Evolutionary conservation across 495 filamentous ascomycete genomes (phyloP).

Genomic region (Podospora pseudopauciseta): DNA sequence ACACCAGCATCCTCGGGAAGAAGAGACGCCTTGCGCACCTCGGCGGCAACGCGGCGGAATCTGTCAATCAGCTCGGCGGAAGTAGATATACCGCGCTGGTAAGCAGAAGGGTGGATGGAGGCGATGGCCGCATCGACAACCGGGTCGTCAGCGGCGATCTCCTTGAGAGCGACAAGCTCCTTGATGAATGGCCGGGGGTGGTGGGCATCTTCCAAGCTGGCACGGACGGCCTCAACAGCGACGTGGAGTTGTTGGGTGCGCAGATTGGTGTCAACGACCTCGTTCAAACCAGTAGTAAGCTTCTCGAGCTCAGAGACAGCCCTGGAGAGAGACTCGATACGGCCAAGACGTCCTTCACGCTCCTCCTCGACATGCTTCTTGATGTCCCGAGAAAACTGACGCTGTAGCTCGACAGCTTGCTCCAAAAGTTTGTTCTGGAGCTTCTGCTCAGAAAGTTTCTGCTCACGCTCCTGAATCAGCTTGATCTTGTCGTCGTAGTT

Average conservation of each 20-base stretch:
- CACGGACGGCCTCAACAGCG: conserved; percentile 86
- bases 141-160: conserved; percentile 74
- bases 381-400: conserved; percentile 73
- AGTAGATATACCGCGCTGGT: conserved; percentile 86
- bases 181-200: conserved; percentile 79
- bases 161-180: conserved; percentile 91
- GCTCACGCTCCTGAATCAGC: conserved; percentile 68
- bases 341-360: conserved; percentile 79
- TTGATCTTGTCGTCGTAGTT: conserved; percentile 76
- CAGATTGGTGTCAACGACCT: conserved; percentile 81
- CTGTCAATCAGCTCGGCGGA: conserved; percentile 83
- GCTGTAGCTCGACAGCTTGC: conserved; percentile 83
- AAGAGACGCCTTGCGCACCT: conserved; percentile 90
- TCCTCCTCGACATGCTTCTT: conserved; percentile 82
- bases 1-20: conserved; percentile 91
- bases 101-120: conserved; percentile 89
- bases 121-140: conserved; percentile 88
- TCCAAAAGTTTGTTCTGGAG: conserved; percentile 82
- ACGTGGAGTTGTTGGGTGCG: conserved; percentile 93
- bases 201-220: conserved; percentile 68
- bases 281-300: conserved; percentile 78
- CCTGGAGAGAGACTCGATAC: conserved; percentile 72
- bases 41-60: conserved; percentile 88
- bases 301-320: conserved; percentile 77
- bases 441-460: conserved; percentile 72